Percentiles rank a stretch among this genome's conserved stretches.
Evolutionary conservation across 441 rosid genomes (phyloP).

Genomic region (Erodium texanum): DNA sequence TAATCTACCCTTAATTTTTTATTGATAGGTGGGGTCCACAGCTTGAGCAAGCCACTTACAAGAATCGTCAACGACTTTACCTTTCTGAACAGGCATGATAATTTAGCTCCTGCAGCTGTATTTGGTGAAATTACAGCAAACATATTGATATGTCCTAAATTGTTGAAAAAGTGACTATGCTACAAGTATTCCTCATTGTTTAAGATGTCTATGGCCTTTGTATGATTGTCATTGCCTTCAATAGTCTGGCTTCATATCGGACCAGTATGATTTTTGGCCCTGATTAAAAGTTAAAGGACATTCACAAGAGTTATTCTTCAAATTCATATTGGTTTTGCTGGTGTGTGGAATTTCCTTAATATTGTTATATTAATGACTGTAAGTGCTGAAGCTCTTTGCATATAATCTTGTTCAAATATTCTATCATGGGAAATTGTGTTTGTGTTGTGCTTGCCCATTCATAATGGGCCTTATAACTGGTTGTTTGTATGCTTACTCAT

Average conservation of each 20-base stretch:
- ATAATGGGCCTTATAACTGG: neutral
- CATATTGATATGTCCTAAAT: neutral
- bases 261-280: neutral
- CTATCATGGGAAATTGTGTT: neutral
- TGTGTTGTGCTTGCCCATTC: neutral
- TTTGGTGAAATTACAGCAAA: neutral
- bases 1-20: conserved; percentile 5
- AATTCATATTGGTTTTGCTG: neutral
- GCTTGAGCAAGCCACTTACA: conserved; percentile 87
- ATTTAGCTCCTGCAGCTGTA: neutral
- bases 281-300: neutral
- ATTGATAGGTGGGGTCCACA: conserved; percentile 87
- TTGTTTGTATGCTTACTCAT: neutral
- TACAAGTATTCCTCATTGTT: neutral
- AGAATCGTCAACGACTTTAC: conserved; percentile 96
- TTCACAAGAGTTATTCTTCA: neutral
- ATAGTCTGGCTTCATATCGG: neutral
- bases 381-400: neutral
- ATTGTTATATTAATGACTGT: neutral
- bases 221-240: too few relatives aligned
- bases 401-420: neutral
- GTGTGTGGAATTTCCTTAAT: neutral
- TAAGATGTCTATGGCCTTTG: too few relatives aligned
- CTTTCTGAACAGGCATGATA: conserved; percentile 83
- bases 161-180: neutral